A percentile compares a stretch with the other conserved stretches of the same genome.
Conservation (phyloP, 805 yeast species). For the Wickerhamomyces mucosus region DNA sequence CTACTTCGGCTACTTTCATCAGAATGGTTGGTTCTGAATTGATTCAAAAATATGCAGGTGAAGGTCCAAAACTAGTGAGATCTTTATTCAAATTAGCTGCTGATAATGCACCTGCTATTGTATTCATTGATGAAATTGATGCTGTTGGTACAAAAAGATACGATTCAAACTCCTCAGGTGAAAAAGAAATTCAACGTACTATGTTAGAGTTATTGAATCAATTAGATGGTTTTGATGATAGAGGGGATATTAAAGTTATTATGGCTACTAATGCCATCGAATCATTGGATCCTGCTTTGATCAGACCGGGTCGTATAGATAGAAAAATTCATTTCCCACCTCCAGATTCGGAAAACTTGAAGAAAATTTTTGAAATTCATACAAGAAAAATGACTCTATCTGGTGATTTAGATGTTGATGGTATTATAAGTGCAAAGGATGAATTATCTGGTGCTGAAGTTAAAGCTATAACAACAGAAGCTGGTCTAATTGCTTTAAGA, state of each 20-base stretch:
- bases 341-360: constrained; percentile 87
- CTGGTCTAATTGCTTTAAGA: constrained; percentile 89
- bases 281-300: constrained; percentile 88
- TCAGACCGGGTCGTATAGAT: constrained; percentile 96
- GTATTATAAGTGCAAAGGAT: constrained; percentile 81
- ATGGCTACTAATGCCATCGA: constrained; percentile 98
- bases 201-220: constrained; percentile 94
- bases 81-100: constrained; percentile 95
- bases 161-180: constrained; percentile 85
- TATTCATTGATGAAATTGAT: constrained; percentile 96
- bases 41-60: constrained; percentile 94
- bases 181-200: constrained; percentile 94
- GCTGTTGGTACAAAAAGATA: constrained; percentile 99
- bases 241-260: constrained; percentile 94
- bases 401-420: constrained; percentile 81
- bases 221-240: constrained; percentile 93
- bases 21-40: constrained; percentile 96
- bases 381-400: constrained; percentile 89
- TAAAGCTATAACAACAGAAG: constrained; percentile 95
- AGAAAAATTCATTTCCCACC: constrained; percentile 93
- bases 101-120: constrained; percentile 97
- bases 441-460: constrained; percentile 97
- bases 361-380: constrained; percentile 86
- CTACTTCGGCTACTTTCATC: constrained; percentile 90
- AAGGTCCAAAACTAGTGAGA: constrained; percentile 91